phyloP scores from a whole-genome alignment of 169 alveolate genomes.

The Plasmodium berghei region DNA sequence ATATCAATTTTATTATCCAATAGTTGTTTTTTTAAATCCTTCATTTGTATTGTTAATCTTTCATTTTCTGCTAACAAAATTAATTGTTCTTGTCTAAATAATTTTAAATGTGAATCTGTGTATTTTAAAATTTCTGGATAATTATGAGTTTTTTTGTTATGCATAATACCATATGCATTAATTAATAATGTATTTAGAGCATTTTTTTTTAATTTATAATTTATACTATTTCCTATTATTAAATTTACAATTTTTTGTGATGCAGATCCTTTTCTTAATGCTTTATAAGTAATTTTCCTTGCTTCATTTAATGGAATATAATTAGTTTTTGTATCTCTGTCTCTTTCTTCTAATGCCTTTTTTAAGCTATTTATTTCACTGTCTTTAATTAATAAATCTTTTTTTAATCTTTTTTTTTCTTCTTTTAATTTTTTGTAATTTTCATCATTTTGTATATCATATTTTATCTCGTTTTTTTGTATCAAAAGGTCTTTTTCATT shows the following conservation, averaged over 20 bases:
- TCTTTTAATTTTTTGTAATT: conserved; percentile 50
- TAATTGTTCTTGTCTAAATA: conserved; percentile 87
- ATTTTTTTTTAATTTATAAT: conserved; percentile 72
- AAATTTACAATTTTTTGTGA: conserved; percentile 77
- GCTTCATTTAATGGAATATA: conserved; percentile 69
- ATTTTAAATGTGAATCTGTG: conserved; percentile 82
- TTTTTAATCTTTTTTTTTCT: conserved; percentile 66
- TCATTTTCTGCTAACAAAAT: conserved; percentile 86
- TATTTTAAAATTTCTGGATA: conserved; percentile 76
- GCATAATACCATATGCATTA: conserved; percentile 79
- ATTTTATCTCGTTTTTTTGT: not conserved
- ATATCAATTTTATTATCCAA: conserved; percentile 68
- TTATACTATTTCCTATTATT: conserved; percentile 79
- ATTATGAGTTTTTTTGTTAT: conserved; percentile 23
- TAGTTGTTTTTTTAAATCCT: conserved; percentile 79
- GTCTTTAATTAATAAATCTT: conserved; percentile 41
- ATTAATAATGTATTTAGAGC: conserved; percentile 78
- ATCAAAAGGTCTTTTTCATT: not conserved
- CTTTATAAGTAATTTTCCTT: conserved; percentile 80
- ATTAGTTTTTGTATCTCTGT: conserved; percentile 30
- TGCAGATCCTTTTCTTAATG: conserved; percentile 85
- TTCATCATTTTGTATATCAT: conserved; percentile 42
- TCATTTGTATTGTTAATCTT: conserved; percentile 82
- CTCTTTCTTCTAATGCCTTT: conserved; percentile 60
- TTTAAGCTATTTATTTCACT: conserved; percentile 50